Percentiles rank a stretch among this genome's conserved stretches.
phyloP scores from a whole-genome alignment of 495 filamentous ascomycete species.

The Copromyces sp. region DNA sequence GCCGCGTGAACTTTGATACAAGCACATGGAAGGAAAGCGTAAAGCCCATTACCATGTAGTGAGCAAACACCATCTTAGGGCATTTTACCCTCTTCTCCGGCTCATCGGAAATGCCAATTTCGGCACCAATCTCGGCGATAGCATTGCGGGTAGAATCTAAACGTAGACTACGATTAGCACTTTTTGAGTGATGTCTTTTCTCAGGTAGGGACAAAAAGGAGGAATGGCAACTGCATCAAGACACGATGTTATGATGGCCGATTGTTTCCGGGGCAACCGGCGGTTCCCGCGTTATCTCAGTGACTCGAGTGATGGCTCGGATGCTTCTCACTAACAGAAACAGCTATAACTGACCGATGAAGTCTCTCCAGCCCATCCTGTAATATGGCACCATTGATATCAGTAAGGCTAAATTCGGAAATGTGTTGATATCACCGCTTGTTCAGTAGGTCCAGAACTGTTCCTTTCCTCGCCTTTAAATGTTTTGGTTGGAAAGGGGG shows the following conservation, averaged over 20 bases:
- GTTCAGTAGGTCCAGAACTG: not conserved
- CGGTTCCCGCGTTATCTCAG: not conserved
- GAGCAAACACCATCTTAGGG: slow-evolving; percentile 18
- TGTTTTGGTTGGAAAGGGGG: not conserved
- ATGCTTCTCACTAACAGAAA: not conserved
- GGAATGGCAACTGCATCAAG: not conserved
- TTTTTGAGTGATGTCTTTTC: not conserved
- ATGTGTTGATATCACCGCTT: not conserved
- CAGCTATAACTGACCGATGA: not conserved
- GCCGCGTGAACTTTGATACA: not conserved
- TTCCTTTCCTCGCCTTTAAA: not conserved
- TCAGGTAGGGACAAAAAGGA: not conserved
- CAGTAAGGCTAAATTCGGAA: not conserved
- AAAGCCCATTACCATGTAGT: slow-evolving; percentile 34
- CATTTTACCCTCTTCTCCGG: not conserved
- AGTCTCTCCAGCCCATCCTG: not conserved
- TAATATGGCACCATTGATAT: not conserved
- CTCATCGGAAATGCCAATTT: not conserved
- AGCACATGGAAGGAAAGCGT: not conserved
- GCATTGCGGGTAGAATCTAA: not conserved
- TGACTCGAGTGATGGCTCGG: not conserved
- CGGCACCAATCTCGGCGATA: not conserved
- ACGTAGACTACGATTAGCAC: not conserved
- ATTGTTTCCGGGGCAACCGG: not conserved
- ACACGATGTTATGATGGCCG: not conserved